Percentiles rank a stretch among this genome's conserved stretches.
Conservation (phyloP, 2,329 filamentous ascomycete genomes). For the Fusarium palustre region DNA sequence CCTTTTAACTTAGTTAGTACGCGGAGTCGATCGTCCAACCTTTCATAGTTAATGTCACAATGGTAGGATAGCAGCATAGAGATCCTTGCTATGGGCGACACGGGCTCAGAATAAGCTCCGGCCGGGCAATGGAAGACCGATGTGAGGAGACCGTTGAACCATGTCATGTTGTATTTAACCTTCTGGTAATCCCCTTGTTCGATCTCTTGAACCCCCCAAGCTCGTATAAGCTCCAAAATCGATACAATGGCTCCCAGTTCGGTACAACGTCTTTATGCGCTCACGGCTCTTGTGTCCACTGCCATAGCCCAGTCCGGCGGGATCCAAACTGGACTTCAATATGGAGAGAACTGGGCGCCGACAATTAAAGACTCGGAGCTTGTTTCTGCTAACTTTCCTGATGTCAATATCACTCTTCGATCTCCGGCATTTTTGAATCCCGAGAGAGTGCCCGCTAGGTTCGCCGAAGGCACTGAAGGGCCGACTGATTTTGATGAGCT, state of each 20-base stretch:
- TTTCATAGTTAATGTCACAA: neutral
- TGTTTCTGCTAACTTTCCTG: slow-evolving; percentile 16
- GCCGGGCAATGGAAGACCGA: neutral
- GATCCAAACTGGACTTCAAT: slow-evolving; percentile 12
- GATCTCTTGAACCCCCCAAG: fast-evolving
- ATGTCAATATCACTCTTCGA: slow-evolving; percentile 16
- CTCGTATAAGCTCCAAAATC: fast-evolving
- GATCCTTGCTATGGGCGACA: neutral
- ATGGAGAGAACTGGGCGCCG: slow-evolving; percentile 25
- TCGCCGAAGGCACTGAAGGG: slow-evolving; percentile 5
- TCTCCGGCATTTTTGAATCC: slow-evolving; percentile 15
- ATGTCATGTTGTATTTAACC: neutral
- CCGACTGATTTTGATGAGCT: slow-evolving; percentile 14
- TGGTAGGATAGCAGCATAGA: fast-evolving
- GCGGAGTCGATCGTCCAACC: neutral
- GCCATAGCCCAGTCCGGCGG: slow-evolving; percentile 5
- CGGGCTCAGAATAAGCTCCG: slow-evolving; percentile 10
- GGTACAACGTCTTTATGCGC: fast-evolving
- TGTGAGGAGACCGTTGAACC: fast-evolving
- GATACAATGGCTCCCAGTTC: neutral
- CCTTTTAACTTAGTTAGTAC: neutral
- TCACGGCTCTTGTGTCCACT: neutral
- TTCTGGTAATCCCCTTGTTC: fast-evolving
- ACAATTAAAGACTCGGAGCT: slow-evolving; percentile 9
- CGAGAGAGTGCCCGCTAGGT: neutral